Base-by-base conservation (phyloP, 805 yeast species). In the Teunomyces aglyptinius region DNA sequence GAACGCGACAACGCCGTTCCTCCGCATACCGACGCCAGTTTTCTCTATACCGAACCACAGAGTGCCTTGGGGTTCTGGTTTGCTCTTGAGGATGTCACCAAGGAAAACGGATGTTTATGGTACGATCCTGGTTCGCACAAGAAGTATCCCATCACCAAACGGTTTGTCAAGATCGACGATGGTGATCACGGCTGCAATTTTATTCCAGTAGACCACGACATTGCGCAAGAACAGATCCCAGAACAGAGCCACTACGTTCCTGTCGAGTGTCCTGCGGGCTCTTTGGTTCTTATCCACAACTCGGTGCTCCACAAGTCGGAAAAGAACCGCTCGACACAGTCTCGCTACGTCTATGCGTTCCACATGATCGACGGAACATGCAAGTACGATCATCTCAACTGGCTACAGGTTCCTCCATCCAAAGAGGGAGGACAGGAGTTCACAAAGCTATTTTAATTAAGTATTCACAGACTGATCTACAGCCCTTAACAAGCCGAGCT, bases 1-100 rank as follows among this genome's bases (percentile, higher is more conserved):
- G 65, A 54, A 26, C 49, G 76, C 34, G 80, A 78, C 44, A 71
- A 71, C 48, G 83, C 80, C 32, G 95, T 87, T 1, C 92, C 92
- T 3, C 70, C 86, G 1, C 95, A 87, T 56, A 86, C 83, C 45
- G 95, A 87, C 60, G 89, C 82, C 2, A 81, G 81, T 2, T 87
- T 87, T 54, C 68, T 87, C 20, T 86, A 73, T 62, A 86, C 94
- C 0, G 69, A 80, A 13, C 95, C 95, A 3, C 82, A 77, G 43
- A 67, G 80, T 2, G 89, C 90, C 1, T 61, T 86, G 33, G 95
- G 95, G 2, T 87, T 84, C 59, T 86, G 95, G 95, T 80, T 82
- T 58, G 91, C 94, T 0, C 64, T 86, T 51, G 89, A 87, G 55
- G 86, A 85, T 55, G 86, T 94, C 60, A 81, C 84, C 1, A 47